phyloP scores from a whole-genome alignment of 768 basidiomycete genomes.

The Suillus spraguei region DNA sequence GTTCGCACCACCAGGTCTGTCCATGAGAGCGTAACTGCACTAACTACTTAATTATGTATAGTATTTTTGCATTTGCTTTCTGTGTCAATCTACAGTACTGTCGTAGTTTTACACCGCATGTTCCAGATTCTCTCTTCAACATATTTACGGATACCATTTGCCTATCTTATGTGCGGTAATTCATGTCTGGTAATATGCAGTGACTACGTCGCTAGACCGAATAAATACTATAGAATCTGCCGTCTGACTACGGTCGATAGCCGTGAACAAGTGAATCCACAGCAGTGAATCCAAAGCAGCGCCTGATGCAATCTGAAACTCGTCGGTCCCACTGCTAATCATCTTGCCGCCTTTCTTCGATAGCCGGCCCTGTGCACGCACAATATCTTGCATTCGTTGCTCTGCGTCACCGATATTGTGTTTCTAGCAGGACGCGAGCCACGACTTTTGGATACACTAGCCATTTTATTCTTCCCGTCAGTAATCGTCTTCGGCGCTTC shows the following conservation, averaged over 20 bases:
- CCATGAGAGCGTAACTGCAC: too few species aligned
- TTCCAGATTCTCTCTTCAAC: too few species aligned
- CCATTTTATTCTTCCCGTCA: constrained; percentile 23
- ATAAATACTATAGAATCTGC: neutral
- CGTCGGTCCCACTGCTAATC: constrained; percentile 63
- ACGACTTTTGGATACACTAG: constrained; percentile 11
- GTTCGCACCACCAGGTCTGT: too few species aligned
- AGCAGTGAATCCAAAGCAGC: constrained; percentile 63
- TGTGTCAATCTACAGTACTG: too few species aligned
- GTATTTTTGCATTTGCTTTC: too few species aligned
- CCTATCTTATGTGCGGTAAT: too few species aligned
- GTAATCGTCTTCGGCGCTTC: too few species aligned
- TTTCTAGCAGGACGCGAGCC: constrained; percentile 11
- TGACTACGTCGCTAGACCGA: neutral
- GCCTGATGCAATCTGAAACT: constrained; percentile 79
- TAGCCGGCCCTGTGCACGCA: constrained; percentile 80
- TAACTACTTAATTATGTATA: too few species aligned
- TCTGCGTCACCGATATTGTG: constrained; percentile 54
- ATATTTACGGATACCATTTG: too few species aligned
- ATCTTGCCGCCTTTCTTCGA: constrained; percentile 80
- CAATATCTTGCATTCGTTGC: constrained; percentile 83
- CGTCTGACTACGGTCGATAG: constrained; percentile 14
- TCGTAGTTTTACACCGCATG: too few species aligned
- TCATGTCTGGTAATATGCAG: too few species aligned
- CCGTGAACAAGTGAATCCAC: constrained; percentile 45